Conservation (phyloP, 192 early-diverging fungal species). For the Entrophospora sp. region DNA sequence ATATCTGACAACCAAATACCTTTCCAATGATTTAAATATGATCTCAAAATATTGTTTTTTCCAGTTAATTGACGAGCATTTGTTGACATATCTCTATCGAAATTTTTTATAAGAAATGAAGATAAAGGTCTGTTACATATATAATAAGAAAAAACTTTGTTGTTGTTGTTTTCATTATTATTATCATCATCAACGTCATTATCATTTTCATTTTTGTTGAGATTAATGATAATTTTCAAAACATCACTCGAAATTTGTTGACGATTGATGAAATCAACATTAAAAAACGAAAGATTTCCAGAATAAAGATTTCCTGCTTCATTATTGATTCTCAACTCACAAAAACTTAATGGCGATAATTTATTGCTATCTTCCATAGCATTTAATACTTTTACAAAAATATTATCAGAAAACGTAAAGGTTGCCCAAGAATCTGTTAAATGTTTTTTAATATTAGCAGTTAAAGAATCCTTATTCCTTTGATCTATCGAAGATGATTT, state of each 20-base stretch:
- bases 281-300: slow-evolving; percentile 5
- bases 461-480: not conserved
- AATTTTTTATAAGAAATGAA: not conserved
- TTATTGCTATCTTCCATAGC: slow-evolving; percentile 10
- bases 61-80: slow-evolving; percentile 23
- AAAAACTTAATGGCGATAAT: slow-evolving; percentile 23
- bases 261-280: not conserved
- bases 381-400: slow-evolving; percentile 25
- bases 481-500: not conserved
- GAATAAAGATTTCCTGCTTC: not conserved
- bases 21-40: slow-evolving; percentile 40
- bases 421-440: slow-evolving; percentile 25
- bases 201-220: not conserved
- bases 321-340: slow-evolving; percentile 24
- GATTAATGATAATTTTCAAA: not conserved
- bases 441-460: slow-evolving; percentile 15
- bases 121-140: slow-evolving; percentile 19
- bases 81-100: slow-evolving; percentile 15
- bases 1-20: slow-evolving; percentile 44
- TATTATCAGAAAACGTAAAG: slow-evolving; percentile 22
- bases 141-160: not conserved
- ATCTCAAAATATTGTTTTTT: slow-evolving; percentile 35
- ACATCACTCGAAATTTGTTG: not conserved
- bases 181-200: not conserved
- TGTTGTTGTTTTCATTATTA: not conserved